Percentiles rank a stretch among this genome's conserved stretches.
Conservation (phyloP, 805 yeast genomes). For the Cyberlindnera bimundalis region DNA sequence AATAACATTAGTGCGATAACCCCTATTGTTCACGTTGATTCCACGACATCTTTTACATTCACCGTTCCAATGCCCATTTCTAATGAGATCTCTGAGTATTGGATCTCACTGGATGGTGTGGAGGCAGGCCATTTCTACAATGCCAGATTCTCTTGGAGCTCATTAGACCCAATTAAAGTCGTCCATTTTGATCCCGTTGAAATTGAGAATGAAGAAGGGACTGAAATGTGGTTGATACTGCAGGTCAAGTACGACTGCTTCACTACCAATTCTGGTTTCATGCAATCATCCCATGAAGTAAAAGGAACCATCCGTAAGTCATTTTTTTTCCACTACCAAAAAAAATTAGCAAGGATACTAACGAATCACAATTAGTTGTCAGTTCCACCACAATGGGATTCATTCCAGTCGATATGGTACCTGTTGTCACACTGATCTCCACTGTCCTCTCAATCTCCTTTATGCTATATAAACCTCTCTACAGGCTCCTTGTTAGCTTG, state of each 20-base stretch:
- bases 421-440: constrained; percentile 4
- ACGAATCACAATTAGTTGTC: constrained; percentile 6
- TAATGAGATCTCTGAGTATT: neutral
- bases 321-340: neutral
- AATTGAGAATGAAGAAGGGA: constrained; percentile 5
- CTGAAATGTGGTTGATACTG: constrained; percentile 7
- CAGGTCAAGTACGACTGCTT: constrained; percentile 16
- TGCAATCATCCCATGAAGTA: constrained; percentile 8
- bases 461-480: neutral
- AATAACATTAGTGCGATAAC: constrained; percentile 1
- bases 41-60: neutral
- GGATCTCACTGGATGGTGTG: constrained; percentile 8
- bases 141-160: constrained; percentile 25
- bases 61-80: constrained; percentile 10
- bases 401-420: constrained; percentile 10
- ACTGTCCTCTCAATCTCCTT: constrained; percentile 1
- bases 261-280: constrained; percentile 12
- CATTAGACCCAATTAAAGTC: constrained; percentile 23
- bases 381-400: constrained; percentile 8
- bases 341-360: neutral
- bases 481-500: constrained; percentile 1
- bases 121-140: constrained; percentile 9
- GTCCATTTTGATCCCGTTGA: constrained; percentile 13
- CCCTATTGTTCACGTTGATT: constrained; percentile 4
- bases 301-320: constrained; percentile 13